Evolutionary conservation across 202 grass and related monocot species (phyloP).

Genomic region (Zoysia matrella): DNA sequence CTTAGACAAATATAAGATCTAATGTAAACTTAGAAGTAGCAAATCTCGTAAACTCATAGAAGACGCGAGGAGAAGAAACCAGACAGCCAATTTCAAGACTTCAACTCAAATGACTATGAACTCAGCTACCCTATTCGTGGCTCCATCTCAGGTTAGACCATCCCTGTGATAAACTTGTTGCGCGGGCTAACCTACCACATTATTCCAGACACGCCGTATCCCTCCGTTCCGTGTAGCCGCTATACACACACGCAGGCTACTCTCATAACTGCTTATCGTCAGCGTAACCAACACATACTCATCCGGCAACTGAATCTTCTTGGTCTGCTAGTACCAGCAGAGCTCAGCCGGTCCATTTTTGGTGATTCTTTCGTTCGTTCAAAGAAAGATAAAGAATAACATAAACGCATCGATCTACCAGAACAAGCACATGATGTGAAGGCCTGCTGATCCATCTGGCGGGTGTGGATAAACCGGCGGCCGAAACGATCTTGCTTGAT

Average conservation of each 20-base stretch:
- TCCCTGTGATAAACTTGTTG: neutral
- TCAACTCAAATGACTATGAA: too few species aligned
- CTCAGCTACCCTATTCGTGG: too few species aligned
- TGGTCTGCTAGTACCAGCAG: slow-evolving; percentile 15
- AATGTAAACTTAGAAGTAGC: too few species aligned
- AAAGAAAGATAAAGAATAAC: neutral
- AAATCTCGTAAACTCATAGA: too few species aligned
- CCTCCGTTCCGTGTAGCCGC: too few species aligned
- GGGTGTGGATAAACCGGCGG: neutral
- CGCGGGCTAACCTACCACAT: neutral
- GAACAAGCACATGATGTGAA: slow-evolving; percentile 10
- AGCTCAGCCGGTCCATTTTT: neutral
- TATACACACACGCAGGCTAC: too few species aligned
- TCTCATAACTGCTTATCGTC: neutral
- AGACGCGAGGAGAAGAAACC: too few species aligned
- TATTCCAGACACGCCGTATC: neutral
- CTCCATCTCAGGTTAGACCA: neutral
- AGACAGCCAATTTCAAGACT: neutral
- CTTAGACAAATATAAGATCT: too few species aligned
- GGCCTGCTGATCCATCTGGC: neutral
- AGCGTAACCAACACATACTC: neutral
- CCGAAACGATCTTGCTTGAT: too few species aligned
- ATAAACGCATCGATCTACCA: neutral
- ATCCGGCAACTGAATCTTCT: neutral
- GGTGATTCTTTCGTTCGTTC: too few species aligned